These are phyloP conservation scores for Dactylellina drechsleri DNA, from an alignment of 2,329 filamentous ascomycete genomes.

Conservation along the genomic window DNA sequence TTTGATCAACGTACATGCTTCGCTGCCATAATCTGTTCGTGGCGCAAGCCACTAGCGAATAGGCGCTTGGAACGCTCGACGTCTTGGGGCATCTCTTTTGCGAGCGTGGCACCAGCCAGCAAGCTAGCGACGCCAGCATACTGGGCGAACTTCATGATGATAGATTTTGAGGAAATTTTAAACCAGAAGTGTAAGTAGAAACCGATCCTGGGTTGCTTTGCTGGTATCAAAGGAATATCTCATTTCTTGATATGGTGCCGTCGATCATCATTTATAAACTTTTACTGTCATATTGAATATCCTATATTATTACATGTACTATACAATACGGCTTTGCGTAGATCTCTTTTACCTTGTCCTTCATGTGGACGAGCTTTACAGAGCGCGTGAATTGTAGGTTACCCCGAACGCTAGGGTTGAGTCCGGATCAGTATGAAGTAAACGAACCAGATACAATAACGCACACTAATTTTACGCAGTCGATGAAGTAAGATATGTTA, in stretches of 20 bases:
- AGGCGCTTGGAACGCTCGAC: conserved; percentile 31
- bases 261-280: conserved; percentile 37
- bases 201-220: conserved; percentile 15
- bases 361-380: conserved; percentile 1
- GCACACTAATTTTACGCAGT: conserved; percentile 23
- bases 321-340: too few species aligned
- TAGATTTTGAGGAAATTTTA: conserved; percentile 1
- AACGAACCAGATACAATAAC: background rate
- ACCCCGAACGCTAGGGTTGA: background rate
- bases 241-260: conserved; percentile 31
- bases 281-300: background rate
- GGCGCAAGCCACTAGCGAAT: conserved; percentile 44
- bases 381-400: conserved; percentile 12
- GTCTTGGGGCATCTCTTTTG: conserved; percentile 50
- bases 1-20: conserved; percentile 40
- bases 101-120: conserved; percentile 41
- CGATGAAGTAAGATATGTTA: conserved; percentile 1
- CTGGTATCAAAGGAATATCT: conserved; percentile 23
- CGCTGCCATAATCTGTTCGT: conserved; percentile 48
- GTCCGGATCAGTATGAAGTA: too few species aligned
- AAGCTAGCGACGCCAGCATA: conserved; percentile 51
- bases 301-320: too few species aligned
- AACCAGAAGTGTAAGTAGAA: conserved; percentile 12
- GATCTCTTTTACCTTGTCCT: background rate
- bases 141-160: conserved; percentile 47